These are phyloP conservation scores for Ogataea salicorniae DNA, from an alignment of 805 yeast genomes.

Conservation along the genomic window DNA sequence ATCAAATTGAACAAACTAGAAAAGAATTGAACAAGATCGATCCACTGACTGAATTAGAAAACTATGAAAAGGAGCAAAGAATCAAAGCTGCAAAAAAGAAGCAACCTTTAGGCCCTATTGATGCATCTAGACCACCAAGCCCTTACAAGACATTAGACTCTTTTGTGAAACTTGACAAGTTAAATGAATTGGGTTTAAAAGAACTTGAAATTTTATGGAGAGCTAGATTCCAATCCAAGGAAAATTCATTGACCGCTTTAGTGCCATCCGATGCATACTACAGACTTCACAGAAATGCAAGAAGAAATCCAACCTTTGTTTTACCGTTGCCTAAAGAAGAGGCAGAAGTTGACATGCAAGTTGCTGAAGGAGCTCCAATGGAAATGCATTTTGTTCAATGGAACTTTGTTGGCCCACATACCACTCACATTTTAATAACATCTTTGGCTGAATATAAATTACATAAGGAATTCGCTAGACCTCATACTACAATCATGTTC, in stretches of 20 bases:
- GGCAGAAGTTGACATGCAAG: constrained; percentile 27
- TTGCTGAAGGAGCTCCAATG: constrained; percentile 32
- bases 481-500: constrained; percentile 87
- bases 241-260: constrained; percentile 59
- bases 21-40: constrained; percentile 57
- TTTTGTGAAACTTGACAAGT: constrained; percentile 64
- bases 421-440: constrained; percentile 86
- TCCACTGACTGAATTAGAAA: constrained; percentile 65
- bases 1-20: constrained; percentile 51
- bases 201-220: constrained; percentile 86
- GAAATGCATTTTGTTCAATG: constrained; percentile 94
- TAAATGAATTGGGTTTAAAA: constrained; percentile 46
- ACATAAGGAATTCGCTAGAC: constrained; percentile 88
- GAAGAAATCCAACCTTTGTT: constrained; percentile 76
- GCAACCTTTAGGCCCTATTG: constrained; percentile 30
- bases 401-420: constrained; percentile 78
- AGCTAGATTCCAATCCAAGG: constrained; percentile 67
- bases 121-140: constrained; percentile 27
- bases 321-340: constrained; percentile 76
- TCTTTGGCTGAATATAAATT: constrained; percentile 87
- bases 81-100: constrained; percentile 23
- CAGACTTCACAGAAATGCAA: constrained; percentile 60
- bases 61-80: constrained; percentile 26
- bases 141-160: constrained; percentile 73
- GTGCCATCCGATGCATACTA: constrained; percentile 55